Base-by-base conservation (phyloP, 345 rosid genomes). In the Zanthoxylum bungeanum region DNA sequence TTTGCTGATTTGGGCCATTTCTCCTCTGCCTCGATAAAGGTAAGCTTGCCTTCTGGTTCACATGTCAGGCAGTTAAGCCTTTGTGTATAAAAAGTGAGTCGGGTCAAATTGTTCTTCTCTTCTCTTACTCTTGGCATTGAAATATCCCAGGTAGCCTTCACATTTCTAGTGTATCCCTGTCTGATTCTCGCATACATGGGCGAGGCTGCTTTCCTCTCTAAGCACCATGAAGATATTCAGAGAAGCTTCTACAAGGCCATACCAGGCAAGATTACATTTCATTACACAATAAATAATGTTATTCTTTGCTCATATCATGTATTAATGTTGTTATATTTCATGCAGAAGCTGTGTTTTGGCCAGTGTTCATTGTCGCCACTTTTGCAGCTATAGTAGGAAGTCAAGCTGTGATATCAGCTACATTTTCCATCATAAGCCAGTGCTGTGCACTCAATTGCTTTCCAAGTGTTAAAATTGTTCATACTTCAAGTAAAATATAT, bases 151-250 rank as follows among this genome's bases (percentile, higher is more conserved):
- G 87, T 86, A 73, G 97, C 97, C 37, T 94, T 90, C 77, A 76
- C 88, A 19, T 77, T 83, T 71, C 72, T 89, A 58, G 92, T 92
- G 56, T 91, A 90, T 72, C 98, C 98, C 1, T 94, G 89, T 78
- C 80, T 94, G 74, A 78, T 92, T 73, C 88, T 94, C 65, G 96
- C 97, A 8, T 94, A 94, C 70, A 90, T 89, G 98, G 98, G 98
- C 0, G 92, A 92, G 79, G 97, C 97, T 56, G 97, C 98, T 6
- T 92, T 83, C 67, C 85, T 92, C 69, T 89, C 98, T 22, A 86
- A 83, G 63, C 85, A 94, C 64, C 86, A 85, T 75, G 90, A 88
- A 75, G 87, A 86, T 22, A 81, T 86, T 68, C 86, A 90, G 68
- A 79, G 84, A 76, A 94, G 97, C 88, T 94, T 94, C 81, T 88